Evolutionary conservation across 202 grass and related monocot genomes (phyloP), one percentile per base, ranked within the genome.

Genomic region (Musa balbisiana): DNA sequence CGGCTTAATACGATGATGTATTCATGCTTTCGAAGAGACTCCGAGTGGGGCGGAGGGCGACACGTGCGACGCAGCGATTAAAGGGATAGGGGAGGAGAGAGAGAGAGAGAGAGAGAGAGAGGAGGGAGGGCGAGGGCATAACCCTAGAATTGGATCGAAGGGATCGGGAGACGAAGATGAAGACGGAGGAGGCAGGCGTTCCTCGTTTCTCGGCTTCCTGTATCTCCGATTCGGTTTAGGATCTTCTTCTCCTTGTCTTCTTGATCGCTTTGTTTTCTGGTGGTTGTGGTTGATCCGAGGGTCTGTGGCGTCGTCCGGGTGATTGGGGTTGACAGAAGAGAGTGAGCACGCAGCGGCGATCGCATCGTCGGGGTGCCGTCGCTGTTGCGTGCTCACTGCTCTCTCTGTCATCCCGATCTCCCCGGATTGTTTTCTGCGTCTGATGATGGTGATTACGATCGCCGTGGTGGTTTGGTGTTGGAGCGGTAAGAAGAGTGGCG

Each of bases 311-410:
- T 50, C 12, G 43, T 9, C 16, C 17, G 15, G 66, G 66, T 27
- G 19, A 10, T 51, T 51, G 20, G 29, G 49, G 67, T 70, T 70
- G 67, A 70, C 67, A 70, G 67, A 70, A 70, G 67, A 70, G 67
- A 70, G 67, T 70, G 67, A 70, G 67, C 67, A 70, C 67, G 51
- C 67, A 51, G 67, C 29, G 67, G 67, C 15, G 67, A 70, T 15
- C 15, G 33, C 67, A 70, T 43, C 67, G 33, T 12, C 11, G 24
- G 63, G 67, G 49, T 70, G 67, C 67, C 17, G 49, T 50, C 43
- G 67, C 67, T 70, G 67, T 70, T 49, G 67, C 33, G 67, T 70
- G 73, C 73, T 43, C 53, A 75, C 54, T 75, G 17, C 27, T 49
- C 73, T 29, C 2, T 59, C 73, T 75, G 16, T 29, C 54, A 75